These are phyloP conservation scores for Orbilia ellipsospora DNA, from an alignment of 2,329 filamentous ascomycete species.

Conservation along the genomic window DNA sequence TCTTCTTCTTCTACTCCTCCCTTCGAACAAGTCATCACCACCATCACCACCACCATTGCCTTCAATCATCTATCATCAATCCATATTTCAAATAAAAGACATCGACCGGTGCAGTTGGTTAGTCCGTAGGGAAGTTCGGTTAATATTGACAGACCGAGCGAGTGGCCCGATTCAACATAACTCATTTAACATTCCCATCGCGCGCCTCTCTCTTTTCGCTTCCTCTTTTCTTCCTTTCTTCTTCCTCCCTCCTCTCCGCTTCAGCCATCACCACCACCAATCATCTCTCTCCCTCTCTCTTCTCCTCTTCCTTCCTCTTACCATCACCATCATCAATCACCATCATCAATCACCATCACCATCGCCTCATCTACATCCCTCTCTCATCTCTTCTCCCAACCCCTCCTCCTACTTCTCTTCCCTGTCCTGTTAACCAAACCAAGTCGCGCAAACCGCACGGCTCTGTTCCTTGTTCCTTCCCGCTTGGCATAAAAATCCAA, in stretches of 20 bases:
- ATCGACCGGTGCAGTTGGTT: too few relatives aligned
- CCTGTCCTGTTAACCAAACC: background rate
- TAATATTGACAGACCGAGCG: too few relatives aligned
- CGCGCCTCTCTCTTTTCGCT: conserved; percentile 51
- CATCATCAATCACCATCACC: conserved; percentile 52
- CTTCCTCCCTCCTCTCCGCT: conserved; percentile 33
- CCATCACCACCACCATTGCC: too few relatives aligned
- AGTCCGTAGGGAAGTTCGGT: too few relatives aligned
- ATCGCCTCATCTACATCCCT: conserved; percentile 23
- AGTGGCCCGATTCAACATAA: too few relatives aligned
- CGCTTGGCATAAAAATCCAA: too few relatives aligned
- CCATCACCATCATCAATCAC: conserved; percentile 49
- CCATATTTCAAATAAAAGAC: too few relatives aligned
- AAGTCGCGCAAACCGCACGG: too few relatives aligned
- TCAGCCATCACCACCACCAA: conserved; percentile 37
- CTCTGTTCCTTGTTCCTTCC: too few relatives aligned
- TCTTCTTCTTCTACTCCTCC: background rate
- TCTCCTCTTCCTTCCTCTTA: conserved; percentile 47
- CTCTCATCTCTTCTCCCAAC: conserved; percentile 50
- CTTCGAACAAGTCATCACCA: conserved; percentile 25
- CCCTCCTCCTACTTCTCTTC: conserved; percentile 41
- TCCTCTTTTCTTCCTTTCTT: conserved; percentile 37
- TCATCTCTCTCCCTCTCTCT: conserved; percentile 5
- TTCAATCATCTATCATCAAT: too few relatives aligned
- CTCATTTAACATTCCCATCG: too few relatives aligned